phyloP scores from a whole-genome alignment of 495 filamentous ascomycete genomes.

The Penicillium malachiteum region DNA sequence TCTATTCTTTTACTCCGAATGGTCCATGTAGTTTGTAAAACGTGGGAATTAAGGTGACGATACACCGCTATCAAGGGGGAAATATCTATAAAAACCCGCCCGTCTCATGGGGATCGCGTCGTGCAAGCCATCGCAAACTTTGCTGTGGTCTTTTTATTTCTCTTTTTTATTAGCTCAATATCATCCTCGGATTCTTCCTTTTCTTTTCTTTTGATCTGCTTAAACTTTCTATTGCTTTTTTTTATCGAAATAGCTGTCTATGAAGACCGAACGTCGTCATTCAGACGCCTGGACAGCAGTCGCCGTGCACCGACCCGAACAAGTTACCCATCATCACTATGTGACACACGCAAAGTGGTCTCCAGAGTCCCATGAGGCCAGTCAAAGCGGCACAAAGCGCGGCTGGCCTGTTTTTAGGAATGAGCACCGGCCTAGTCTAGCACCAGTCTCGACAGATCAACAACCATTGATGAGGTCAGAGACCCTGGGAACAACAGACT shows the following conservation, averaged over 20 bases:
- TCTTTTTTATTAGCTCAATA: too few species aligned
- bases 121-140: neutral
- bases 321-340: slow-evolving; percentile 15
- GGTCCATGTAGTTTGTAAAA: neutral
- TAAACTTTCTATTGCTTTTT: neutral
- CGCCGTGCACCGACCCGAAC: slow-evolving; percentile 13
- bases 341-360: slow-evolving; percentile 10
- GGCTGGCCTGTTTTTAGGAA: slow-evolving; percentile 7
- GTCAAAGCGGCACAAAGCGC: slow-evolving; percentile 2
- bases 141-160: too few species aligned
- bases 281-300: slow-evolving; percentile 12
- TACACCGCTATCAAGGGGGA: neutral
- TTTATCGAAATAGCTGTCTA: slow-evolving; percentile 5
- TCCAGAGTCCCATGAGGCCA: neutral
- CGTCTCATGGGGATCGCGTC: neutral
- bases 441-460: slow-evolving; percentile 16
- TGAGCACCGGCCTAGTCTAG: slow-evolving; percentile 4
- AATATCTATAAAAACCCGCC: neutral
- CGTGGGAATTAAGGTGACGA: too few species aligned
- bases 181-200: neutral
- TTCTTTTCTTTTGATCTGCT: neutral
- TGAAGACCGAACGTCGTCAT: slow-evolving; percentile 12
- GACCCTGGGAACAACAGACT: slow-evolving; percentile 3
- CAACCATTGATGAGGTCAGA: slow-evolving; percentile 13
- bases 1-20: neutral